A percentile compares a stretch with the other conserved stretches of the same genome.
Conservation (phyloP, 768 basidiomycete genomes). For the Pisolithus microcarpus region DNA sequence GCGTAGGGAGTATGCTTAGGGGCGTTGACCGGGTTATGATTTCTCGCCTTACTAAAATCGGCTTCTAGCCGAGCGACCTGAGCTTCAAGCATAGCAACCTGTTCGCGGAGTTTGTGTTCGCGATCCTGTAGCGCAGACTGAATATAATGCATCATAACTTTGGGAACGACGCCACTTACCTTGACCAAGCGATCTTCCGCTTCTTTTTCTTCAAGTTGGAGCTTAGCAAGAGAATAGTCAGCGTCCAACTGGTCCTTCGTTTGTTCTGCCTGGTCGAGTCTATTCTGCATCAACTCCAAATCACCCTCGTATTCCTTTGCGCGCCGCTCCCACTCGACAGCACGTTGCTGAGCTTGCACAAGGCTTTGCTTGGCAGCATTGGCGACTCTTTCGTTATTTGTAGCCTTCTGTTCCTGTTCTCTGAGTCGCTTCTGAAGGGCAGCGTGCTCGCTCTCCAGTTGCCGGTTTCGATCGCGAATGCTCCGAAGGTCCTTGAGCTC, state of each 20-base stretch:
- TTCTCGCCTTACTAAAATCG: constrained; percentile 47
- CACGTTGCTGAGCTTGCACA: constrained; percentile 67
- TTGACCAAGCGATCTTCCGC: constrained; percentile 59
- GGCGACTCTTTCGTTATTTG: constrained; percentile 55
- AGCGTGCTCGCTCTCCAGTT: constrained; percentile 60
- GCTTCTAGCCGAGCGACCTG: constrained; percentile 51
- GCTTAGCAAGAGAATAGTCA: constrained; percentile 57
- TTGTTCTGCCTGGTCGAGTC: constrained; percentile 63
- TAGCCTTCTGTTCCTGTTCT: constrained; percentile 58
- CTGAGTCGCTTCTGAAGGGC: constrained; percentile 65
- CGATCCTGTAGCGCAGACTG: constrained; percentile 46
- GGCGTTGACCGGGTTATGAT: constrained; percentile 20
- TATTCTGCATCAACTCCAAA: constrained; percentile 50
- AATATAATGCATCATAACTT: not conserved
- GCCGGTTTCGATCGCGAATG: constrained; percentile 49
- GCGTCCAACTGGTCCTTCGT: constrained; percentile 58
- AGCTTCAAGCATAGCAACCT: constrained; percentile 54
- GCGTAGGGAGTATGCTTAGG: constrained; percentile 33
- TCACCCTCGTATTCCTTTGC: constrained; percentile 64
- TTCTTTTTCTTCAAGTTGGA: constrained; percentile 72
- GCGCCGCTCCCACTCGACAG: constrained; percentile 75
- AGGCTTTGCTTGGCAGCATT: constrained; percentile 55
- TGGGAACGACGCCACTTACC: constrained; percentile 33
- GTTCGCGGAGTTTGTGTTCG: constrained; percentile 61
- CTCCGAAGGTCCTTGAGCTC: constrained; percentile 67